A percentile compares a stretch with the other conserved stretches of the same genome.
These are phyloP conservation scores for Cymbidium sinense DNA, from an alignment of 106 monocot genomes.

Conservation along the genomic window DNA sequence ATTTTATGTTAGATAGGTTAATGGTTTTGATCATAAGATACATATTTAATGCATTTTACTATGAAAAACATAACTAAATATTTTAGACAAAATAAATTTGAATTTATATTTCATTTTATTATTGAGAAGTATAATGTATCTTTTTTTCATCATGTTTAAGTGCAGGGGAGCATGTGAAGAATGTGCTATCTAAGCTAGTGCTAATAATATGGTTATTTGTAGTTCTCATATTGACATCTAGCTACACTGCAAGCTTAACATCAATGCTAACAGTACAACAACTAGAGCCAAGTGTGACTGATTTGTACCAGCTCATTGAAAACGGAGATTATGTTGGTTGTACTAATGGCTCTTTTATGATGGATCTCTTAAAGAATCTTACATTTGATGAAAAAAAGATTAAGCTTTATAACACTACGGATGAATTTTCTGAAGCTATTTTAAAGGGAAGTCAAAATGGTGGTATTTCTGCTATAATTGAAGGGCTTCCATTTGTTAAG, in stretches of 20 bases:
- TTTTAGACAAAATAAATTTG: no score
- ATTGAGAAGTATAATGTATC: no score
- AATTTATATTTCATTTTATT: no score
- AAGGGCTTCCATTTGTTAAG: slow-evolving; percentile 17
- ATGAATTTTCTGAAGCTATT: no score
- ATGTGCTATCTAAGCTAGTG: slow-evolving; percentile 4
- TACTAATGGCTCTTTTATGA: slow-evolving; percentile 9
- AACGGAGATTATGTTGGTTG: slow-evolving; percentile 28
- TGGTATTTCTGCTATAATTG: slow-evolving; percentile 19
- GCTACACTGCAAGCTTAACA: slow-evolving; percentile 15
- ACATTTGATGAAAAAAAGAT: no score
- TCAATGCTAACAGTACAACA: no score
- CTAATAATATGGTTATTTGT: slow-evolving; percentile 15
- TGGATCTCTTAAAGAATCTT: slow-evolving; percentile 7
- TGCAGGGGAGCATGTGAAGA: slow-evolving; percentile 11
- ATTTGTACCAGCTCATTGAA: slow-evolving; percentile 17
- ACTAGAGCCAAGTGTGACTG: slow-evolving; percentile 24
- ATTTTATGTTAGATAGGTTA: no score
- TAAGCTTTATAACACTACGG: no score
- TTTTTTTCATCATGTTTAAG: not conserved
- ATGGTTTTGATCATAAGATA: no score
- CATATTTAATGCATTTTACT: no score
- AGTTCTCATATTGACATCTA: slow-evolving; percentile 12
- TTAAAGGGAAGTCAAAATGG: slow-evolving; percentile 12
- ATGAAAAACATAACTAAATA: no score